Conservation (phyloP, 805 yeast species). For the Blastobotrys americana region DNA sequence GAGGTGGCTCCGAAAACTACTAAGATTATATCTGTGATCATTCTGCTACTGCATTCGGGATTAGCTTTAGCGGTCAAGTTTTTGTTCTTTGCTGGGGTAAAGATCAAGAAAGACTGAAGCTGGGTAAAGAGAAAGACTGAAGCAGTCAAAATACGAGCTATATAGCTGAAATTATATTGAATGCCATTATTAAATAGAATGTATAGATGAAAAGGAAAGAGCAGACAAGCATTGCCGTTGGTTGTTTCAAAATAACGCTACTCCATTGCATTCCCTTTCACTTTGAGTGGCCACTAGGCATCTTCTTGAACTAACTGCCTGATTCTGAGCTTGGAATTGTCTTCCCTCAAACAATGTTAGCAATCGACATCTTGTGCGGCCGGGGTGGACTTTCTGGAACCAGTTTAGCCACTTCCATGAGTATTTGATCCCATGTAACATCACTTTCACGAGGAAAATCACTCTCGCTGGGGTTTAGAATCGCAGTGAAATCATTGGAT, state of each 20-base stretch:
- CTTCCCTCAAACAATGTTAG: slow-evolving; percentile 7
- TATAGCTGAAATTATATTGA: too few relatives aligned
- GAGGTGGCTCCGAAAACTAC: slow-evolving; percentile 35
- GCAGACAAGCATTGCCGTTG: too few relatives aligned
- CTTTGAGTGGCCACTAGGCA: too few relatives aligned
- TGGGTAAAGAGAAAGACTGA: too few relatives aligned
- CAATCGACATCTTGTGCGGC: slow-evolving; percentile 13
- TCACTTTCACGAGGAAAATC: neutral
- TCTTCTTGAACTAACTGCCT: too few relatives aligned
- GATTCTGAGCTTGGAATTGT: neutral
- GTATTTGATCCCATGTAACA: neutral
- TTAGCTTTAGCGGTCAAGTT: slow-evolving; percentile 61
- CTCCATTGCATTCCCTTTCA: too few relatives aligned
- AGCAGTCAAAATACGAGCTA: too few relatives aligned
- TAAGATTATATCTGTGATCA: slow-evolving; percentile 32
- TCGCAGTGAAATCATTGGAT: neutral
- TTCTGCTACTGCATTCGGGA: slow-evolving; percentile 44
- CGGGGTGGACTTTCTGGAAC: slow-evolving; percentile 9
- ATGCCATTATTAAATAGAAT: too few relatives aligned
- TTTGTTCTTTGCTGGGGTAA: slow-evolving; percentile 46
- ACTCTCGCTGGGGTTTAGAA: neutral
- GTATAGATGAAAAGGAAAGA: too few relatives aligned
- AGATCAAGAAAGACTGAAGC: slow-evolving; percentile 12
- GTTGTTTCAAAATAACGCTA: too few relatives aligned
- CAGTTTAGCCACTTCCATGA: neutral